Evolutionary conservation across 345 rosid genomes (phyloP), one percentile per base, ranked within the genome.

Genomic region (Leavenworthia alabamica): DNA sequence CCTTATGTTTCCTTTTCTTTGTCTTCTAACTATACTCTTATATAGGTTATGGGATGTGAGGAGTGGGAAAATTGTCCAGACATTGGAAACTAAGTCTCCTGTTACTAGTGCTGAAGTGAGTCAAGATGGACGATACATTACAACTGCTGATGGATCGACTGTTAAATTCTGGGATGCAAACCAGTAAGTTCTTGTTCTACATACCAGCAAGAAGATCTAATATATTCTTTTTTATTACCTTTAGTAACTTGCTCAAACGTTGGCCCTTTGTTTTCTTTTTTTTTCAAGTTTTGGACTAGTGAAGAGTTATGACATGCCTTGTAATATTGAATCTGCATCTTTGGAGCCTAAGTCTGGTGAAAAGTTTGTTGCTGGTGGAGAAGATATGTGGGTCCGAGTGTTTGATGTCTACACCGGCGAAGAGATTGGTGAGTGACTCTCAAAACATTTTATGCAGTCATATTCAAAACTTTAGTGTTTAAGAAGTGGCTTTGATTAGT

Each of bases 141-240:
- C 93, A 5, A 93, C 97, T 41, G 88, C 91, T 35, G 96, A 93
- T 64, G 99, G 96, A 10, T 83, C 89, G 12, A 80, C 84, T 0
- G 89, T 93, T 65, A 89, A 89, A 71, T 93, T 93, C 69, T 93
- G 97, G 96, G 99, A 93, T 49, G 97, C 99, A 7, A 93, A 93
- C 73, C 97, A 89, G 99, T 93, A 79, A 81, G 97, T 82, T 64
- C 23, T 71, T 35, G 10, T 46, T 29, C 15, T 9, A 8, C 37
- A 14, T 47, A 23, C 10, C 10, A 9, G 2, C 46, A 37, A 48
- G 14, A 45, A 8, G 37, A 29, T 28, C 23, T 0, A 2, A 37
- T 58, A 0, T 11, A 1, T 20, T n/a, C n/a, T 2, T 8, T 9
- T 2, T 23, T 5, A 2, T 7, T 40, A 40, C 19, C n/a, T 54